These are phyloP conservation scores for Torrubiella hemipterigena DNA, from an alignment of 2,329 filamentous ascomycete genomes.

Conservation along the genomic window DNA sequence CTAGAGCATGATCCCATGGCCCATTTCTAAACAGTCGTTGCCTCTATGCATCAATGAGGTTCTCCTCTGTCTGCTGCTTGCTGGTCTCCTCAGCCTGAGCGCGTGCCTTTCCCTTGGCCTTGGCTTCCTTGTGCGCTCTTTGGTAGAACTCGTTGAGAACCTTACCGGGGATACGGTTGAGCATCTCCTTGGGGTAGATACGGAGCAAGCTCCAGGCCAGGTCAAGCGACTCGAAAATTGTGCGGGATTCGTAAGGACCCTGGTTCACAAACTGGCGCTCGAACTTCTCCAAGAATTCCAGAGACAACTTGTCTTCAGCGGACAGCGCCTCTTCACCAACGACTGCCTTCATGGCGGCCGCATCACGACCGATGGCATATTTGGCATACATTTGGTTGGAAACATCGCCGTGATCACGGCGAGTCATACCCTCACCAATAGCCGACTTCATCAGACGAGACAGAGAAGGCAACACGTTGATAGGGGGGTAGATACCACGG, in stretches of 20 bases:
- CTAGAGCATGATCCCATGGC: slow-evolving; percentile 3
- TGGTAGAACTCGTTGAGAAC: slow-evolving; percentile 75
- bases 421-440: slow-evolving; percentile 93
- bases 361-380: slow-evolving; percentile 97
- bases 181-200: slow-evolving; percentile 94
- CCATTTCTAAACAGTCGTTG: neutral
- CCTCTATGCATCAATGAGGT: slow-evolving; percentile 45
- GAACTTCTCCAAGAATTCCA: slow-evolving; percentile 98
- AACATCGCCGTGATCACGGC: slow-evolving; percentile 94
- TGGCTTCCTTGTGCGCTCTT: slow-evolving; percentile 49
- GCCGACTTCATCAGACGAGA: slow-evolving; percentile 99
- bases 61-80: slow-evolving; percentile 37
- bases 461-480: slow-evolving; percentile 95
- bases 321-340: slow-evolving; percentile 96
- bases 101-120: slow-evolving; percentile 48
- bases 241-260: slow-evolving; percentile 81
- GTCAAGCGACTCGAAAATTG: slow-evolving; percentile 87
- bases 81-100: slow-evolving; percentile 26
- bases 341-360: slow-evolving; percentile 97
- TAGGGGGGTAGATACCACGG: slow-evolving; percentile 95
- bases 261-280: slow-evolving; percentile 91
- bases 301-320: slow-evolving; percentile 89
- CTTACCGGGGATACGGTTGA: slow-evolving; percentile 87
- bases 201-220: slow-evolving; percentile 92
- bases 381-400: slow-evolving; percentile 99